Conservation (phyloP, 2,329 filamentous ascomycete species). For the Penicillium nordicum region DNA sequence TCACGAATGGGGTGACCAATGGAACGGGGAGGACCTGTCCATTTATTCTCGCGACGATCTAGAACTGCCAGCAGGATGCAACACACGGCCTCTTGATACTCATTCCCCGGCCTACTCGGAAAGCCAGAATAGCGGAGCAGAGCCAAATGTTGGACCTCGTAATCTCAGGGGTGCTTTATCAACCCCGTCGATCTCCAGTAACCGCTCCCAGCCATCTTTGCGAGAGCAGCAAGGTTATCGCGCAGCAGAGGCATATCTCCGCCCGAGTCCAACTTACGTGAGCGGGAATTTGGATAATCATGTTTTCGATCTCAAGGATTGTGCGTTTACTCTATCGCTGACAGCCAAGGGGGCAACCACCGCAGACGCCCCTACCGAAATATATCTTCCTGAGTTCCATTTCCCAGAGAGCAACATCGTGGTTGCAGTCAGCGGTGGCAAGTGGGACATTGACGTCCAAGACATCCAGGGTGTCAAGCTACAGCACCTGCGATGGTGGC, state of each 20-base stretch:
- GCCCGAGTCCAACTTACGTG: conserved; percentile 74
- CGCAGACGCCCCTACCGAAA: conserved; percentile 68
- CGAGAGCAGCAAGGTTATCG: conserved; percentile 71
- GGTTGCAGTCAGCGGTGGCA: conserved; percentile 77
- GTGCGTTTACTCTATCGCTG: conserved; percentile 71
- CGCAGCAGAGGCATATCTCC: conserved; percentile 88
- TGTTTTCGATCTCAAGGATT: conserved; percentile 78
- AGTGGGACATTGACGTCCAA: conserved; percentile 79
- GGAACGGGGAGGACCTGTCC: conserved; percentile 96
- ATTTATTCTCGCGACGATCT: conserved; percentile 84
- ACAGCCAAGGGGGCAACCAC: conserved; percentile 57
- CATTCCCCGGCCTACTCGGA: conserved; percentile 54
- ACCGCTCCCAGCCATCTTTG: conserved; percentile 52
- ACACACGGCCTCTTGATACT: conserved; percentile 32
- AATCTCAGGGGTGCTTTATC: conserved; percentile 72
- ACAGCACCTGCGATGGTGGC: conserved; percentile 89
- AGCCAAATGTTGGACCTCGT: conserved; percentile 61
- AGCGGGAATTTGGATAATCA: conserved; percentile 68
- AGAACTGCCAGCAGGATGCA: conserved; percentile 42
- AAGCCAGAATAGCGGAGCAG: conserved; percentile 45
- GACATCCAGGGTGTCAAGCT: conserved; percentile 66
- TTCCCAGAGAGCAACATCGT: conserved; percentile 72
- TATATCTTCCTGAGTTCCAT: conserved; percentile 89
- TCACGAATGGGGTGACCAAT: conserved; percentile 85
- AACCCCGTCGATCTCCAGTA: conserved; percentile 55